Conservation (phyloP, 2,329 filamentous ascomycete species). For the Arthrobotrys entomopaga region DNA sequence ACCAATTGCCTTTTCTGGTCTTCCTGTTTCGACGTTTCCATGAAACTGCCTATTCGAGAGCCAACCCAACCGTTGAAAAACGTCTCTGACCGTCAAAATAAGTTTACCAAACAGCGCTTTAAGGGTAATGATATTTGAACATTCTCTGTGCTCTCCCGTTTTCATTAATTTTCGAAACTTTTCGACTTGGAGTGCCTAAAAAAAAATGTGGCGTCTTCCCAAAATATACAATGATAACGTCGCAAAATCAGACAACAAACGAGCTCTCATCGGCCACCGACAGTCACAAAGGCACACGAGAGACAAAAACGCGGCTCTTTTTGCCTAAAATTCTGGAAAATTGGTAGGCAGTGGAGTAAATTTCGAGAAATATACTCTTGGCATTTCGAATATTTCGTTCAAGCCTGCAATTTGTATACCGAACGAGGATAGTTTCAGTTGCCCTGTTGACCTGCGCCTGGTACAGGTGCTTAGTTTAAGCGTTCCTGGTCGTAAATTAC, state of each 20-base stretch:
- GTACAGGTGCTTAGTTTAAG: conserved; percentile 30
- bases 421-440: conserved; percentile 32
- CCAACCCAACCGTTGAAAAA: background rate
- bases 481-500: conserved; percentile 12
- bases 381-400: background rate
- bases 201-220: background rate
- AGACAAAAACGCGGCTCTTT: conserved; percentile 1
- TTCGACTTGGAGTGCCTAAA: background rate
- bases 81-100: background rate
- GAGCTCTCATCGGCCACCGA: conserved; percentile 2
- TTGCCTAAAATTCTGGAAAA: background rate
- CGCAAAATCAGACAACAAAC: background rate
- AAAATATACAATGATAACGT: conserved; percentile 7
- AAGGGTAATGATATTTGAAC: background rate
- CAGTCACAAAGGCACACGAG: conserved; percentile 3
- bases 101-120: background rate
- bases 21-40: conserved; percentile 23
- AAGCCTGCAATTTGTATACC: conserved; percentile 5
- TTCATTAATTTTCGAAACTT: background rate
- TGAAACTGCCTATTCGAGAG: conserved; percentile 27
- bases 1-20: conserved; percentile 23
- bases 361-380: background rate
- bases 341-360: background rate
- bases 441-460: conserved; percentile 1
- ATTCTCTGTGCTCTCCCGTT: background rate